These are phyloP conservation scores for Cardiosporidium cionae DNA, from an alignment of 169 alveolate genomes.

Conservation along the genomic window DNA sequence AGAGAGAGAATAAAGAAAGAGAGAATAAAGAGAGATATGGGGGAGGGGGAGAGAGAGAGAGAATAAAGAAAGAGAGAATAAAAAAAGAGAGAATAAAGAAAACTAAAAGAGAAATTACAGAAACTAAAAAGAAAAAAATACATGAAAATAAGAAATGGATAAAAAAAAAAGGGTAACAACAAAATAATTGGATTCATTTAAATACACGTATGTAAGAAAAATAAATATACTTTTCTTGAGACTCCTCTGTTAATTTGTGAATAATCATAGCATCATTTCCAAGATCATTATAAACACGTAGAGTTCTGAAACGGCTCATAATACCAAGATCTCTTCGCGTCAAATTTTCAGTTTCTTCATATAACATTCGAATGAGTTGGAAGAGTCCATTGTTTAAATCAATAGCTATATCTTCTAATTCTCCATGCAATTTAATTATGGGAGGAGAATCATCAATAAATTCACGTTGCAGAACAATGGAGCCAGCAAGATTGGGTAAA, in stretches of 20 bases:
- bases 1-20: not conserved
- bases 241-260: constrained; percentile 15
- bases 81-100: too few species aligned
- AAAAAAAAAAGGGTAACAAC: too few species aligned
- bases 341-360: constrained; percentile 2
- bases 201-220: not conserved
- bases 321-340: constrained; percentile 12
- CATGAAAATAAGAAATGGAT: too few species aligned
- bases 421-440: constrained; percentile 6
- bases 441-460: not conserved
- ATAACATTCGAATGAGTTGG: constrained; percentile 19
- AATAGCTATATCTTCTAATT: constrained; percentile 19
- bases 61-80: not conserved
- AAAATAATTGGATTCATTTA: not conserved
- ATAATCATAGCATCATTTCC: constrained; percentile 20
- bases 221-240: not conserved
- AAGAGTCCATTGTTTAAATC: constrained; percentile 26
- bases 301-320: constrained; percentile 24
- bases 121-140: too few species aligned
- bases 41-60: not conserved
- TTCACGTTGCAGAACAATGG: constrained; percentile 21
- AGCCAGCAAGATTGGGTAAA: constrained; percentile 17
- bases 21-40: not conserved
- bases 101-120: too few species aligned
- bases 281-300: constrained; percentile 24